Percentiles rank a stretch among this genome's conserved stretches.
Conservation (phyloP, 192 early-diverging fungal species). For the Geranomyces michiganensis region DNA sequence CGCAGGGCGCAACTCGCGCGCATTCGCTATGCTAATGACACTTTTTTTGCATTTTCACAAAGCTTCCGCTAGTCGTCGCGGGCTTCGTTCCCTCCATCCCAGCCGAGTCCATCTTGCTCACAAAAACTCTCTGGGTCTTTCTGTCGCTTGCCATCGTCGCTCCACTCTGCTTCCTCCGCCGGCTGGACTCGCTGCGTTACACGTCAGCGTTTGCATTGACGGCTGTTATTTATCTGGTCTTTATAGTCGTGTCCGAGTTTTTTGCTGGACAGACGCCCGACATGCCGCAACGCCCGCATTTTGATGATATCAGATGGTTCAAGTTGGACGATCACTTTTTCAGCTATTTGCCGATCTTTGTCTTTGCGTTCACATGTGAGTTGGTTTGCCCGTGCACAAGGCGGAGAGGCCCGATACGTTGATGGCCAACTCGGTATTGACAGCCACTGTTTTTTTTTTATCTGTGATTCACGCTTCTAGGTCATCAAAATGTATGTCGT, state of each 20-base stretch:
- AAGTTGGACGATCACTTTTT: conserved; percentile 66
- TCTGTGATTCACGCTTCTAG: too few relatives aligned
- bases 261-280: not conserved
- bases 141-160: conserved; percentile 68
- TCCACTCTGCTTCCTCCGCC: conserved; percentile 80
- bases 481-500: too few relatives aligned
- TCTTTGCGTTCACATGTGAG: conserved; percentile 95
- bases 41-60: too few relatives aligned
- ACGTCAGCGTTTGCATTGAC: conserved; percentile 85
- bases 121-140: conserved; percentile 80
- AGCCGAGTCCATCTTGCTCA: conserved; percentile 34
- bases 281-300: conserved; percentile 42
- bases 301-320: conserved; percentile 48
- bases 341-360: conserved; percentile 88
- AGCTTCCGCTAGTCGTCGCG: conserved; percentile 51
- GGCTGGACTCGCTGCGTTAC: conserved; percentile 87
- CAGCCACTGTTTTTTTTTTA: too few relatives aligned
- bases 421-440: too few relatives aligned
- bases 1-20: conserved; percentile 7
- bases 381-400: not conserved
- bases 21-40: too few relatives aligned
- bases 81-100: conserved; percentile 39
- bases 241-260: conserved; percentile 77
- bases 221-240: conserved; percentile 82
- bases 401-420: not conserved